phyloP scores from a whole-genome alignment of 108 stramenopile species.

The Nitzschia putrida region DNA sequence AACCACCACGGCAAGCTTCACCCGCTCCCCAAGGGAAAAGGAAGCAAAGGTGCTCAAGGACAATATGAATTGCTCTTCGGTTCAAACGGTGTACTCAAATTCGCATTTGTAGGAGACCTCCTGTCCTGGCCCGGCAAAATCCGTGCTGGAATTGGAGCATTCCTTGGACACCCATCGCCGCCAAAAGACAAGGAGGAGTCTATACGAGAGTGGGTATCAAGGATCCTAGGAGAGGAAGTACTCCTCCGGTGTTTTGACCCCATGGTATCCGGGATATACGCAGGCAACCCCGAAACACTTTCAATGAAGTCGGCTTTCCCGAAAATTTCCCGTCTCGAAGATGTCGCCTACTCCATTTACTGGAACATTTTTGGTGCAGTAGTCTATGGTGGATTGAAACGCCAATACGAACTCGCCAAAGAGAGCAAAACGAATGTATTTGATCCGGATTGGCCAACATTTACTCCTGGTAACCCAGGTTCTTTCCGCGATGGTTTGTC shows the following conservation, averaged over 20 bases:
- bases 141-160: constrained; percentile 93
- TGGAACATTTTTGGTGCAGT: constrained; percentile 86
- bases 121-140: constrained; percentile 94
- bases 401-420: constrained; percentile 76
- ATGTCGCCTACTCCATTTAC: constrained; percentile 65
- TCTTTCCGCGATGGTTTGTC: constrained; percentile 81
- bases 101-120: constrained; percentile 67
- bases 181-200: constrained; percentile 86
- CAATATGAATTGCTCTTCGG: constrained; percentile 85
- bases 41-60: constrained; percentile 80
- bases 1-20: constrained; percentile 87
- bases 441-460: constrained; percentile 72
- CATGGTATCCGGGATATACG: constrained; percentile 96
- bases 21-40: constrained; percentile 88
- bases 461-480: constrained; percentile 87
- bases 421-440: constrained; percentile 78
- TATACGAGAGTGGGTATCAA: constrained; percentile 91
- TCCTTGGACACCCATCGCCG: constrained; percentile 73
- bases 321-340: constrained; percentile 86
- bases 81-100: constrained; percentile 76
- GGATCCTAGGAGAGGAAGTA: constrained; percentile 89
- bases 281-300: constrained; percentile 92
- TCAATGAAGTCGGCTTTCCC: constrained; percentile 89
- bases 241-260: constrained; percentile 93
- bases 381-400: constrained; percentile 79